These are phyloP conservation scores for Astrothelium macrocarpum DNA, from an alignment of 495 filamentous ascomycete genomes.

Conservation along the genomic window DNA sequence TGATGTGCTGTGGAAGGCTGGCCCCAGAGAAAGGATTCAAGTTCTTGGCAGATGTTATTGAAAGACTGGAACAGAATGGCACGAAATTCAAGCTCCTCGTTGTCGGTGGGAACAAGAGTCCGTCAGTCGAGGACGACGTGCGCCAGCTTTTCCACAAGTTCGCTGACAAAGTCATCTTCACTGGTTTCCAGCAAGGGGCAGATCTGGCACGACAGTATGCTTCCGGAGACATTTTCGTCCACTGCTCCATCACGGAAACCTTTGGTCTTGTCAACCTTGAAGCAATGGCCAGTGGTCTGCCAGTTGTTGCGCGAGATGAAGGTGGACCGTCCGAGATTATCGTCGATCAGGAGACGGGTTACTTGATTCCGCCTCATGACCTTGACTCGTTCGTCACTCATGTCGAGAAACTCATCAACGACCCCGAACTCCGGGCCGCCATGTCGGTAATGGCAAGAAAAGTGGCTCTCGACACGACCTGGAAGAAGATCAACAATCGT, in stretches of 20 bases:
- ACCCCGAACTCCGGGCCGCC: constrained; percentile 29
- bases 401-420: constrained; percentile 34
- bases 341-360: constrained; percentile 45
- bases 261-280: constrained; percentile 58
- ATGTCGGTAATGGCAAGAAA: constrained; percentile 37
- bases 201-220: constrained; percentile 49
- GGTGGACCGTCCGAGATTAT: constrained; percentile 57
- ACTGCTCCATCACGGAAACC: constrained; percentile 57
- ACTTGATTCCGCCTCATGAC: constrained; percentile 45
- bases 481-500: constrained; percentile 54
- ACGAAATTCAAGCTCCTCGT: constrained; percentile 50
- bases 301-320: constrained; percentile 53
- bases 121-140: constrained; percentile 45
- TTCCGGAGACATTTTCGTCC: constrained; percentile 51
- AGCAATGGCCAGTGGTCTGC: constrained; percentile 55
- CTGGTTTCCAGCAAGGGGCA: constrained; percentile 47
- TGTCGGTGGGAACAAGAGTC: constrained; percentile 53
- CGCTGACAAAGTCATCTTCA: constrained; percentile 44
- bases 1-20: constrained; percentile 49
- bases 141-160: constrained; percentile 41
- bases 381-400: constrained; percentile 42
- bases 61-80: constrained; percentile 40
- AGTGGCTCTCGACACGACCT: constrained; percentile 49
- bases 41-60: constrained; percentile 45
- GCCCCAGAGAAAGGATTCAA: constrained; percentile 58